phyloP scores from a whole-genome alignment of 2,329 filamentous ascomycete species.

The Sclerotiophoma versabilis region DNA sequence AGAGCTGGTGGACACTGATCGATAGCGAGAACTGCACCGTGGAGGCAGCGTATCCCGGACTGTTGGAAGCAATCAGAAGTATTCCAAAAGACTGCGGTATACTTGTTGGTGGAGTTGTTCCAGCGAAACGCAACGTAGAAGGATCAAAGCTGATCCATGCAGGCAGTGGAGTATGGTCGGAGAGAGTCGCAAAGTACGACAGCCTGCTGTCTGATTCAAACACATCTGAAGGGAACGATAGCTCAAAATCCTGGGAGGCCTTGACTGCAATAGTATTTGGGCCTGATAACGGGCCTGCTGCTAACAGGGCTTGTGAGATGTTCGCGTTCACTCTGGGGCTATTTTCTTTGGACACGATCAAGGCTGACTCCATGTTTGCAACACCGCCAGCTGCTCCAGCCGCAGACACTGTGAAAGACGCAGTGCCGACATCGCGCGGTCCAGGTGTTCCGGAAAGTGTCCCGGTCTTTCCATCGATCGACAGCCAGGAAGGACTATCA shows the following conservation, averaged over 20 bases:
- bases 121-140: constrained; percentile 69
- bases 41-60: constrained; percentile 76
- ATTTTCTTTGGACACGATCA: constrained; percentile 70
- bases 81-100: constrained; percentile 75
- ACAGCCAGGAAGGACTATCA: constrained; percentile 75
- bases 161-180: constrained; percentile 81
- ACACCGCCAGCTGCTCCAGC: constrained; percentile 68
- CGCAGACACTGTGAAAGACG: constrained; percentile 72
- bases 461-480: constrained; percentile 69
- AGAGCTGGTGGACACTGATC: constrained; percentile 74
- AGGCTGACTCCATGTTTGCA: constrained; percentile 68
- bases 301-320: constrained; percentile 64
- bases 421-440: constrained; percentile 62
- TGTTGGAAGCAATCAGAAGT: constrained; percentile 77
- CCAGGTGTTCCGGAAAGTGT: constrained; percentile 75
- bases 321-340: constrained; percentile 64
- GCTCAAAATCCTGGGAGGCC: constrained; percentile 45
- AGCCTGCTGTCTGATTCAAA: constrained; percentile 68
- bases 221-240: constrained; percentile 59
- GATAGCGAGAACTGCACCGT: constrained; percentile 73
- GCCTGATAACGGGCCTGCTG: constrained; percentile 64
- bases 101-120: constrained; percentile 71
- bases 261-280: constrained; percentile 62
- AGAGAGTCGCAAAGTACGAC: constrained; percentile 77
- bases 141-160: constrained; percentile 83